These are phyloP conservation scores for Penicillium sclerotiorum DNA, from an alignment of 2,329 filamentous ascomycete genomes.

Conservation along the genomic window DNA sequence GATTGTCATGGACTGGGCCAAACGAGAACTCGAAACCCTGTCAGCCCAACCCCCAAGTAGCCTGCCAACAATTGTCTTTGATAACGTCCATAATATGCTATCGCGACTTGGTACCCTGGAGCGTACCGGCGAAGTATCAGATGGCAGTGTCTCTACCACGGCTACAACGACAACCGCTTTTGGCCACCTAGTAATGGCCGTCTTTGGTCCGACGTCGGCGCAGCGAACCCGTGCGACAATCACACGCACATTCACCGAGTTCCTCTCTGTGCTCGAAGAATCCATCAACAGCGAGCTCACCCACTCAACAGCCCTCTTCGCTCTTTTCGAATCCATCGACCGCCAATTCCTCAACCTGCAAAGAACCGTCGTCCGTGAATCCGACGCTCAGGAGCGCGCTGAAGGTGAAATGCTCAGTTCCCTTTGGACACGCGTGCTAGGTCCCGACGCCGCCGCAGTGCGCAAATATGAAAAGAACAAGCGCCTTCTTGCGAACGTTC, in stretches of 20 bases:
- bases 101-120: conserved; percentile 55
- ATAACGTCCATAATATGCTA: conserved; percentile 80
- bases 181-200: conserved; percentile 67
- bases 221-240: conserved; percentile 80
- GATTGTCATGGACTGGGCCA: conserved; percentile 95
- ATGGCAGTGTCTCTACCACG: conserved; percentile 26
- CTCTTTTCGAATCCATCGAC: conserved; percentile 90
- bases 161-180: conserved; percentile 62
- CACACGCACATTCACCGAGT: conserved; percentile 84
- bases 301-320: conserved; percentile 77
- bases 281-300: conserved; percentile 82
- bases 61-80: conserved; percentile 70
- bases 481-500: conserved; percentile 73
- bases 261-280: conserved; percentile 84
- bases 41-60: conserved; percentile 63
- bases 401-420: conserved; percentile 80
- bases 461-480: conserved; percentile 92
- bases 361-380: conserved; percentile 81
- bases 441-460: conserved; percentile 72
- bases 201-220: conserved; percentile 79
- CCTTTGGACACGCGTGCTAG: conserved; percentile 84
- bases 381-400: conserved; percentile 74
- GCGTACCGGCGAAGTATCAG: conserved; percentile 28
- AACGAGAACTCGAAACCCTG: conserved; percentile 76
- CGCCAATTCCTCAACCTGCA: conserved; percentile 86